Percentiles rank a stretch among this genome's conserved stretches.
phyloP scores from a whole-genome alignment of 176 grass and related monocot genomes.

The Carex cristatella region DNA sequence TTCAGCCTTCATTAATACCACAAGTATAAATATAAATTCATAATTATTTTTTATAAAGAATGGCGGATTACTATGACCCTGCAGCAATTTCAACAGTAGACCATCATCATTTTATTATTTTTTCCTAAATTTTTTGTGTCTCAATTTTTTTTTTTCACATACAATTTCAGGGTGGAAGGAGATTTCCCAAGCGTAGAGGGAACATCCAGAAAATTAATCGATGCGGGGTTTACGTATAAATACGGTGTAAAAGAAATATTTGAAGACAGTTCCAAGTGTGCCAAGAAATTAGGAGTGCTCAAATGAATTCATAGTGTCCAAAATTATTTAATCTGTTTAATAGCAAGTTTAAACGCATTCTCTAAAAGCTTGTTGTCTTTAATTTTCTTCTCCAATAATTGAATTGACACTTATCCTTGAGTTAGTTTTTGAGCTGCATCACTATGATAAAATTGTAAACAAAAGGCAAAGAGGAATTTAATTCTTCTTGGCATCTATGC shows the following conservation, averaged over 20 bases:
- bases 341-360: no score
- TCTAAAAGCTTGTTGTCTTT: not conserved
- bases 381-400: not conserved
- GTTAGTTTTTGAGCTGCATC: not conserved
- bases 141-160: not conserved
- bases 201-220: constrained; percentile 35
- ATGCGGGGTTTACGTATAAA: constrained; percentile 52
- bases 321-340: not conserved
- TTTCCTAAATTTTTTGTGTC: not conserved
- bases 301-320: not conserved
- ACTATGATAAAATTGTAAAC: not conserved
- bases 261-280: constrained; percentile 42
- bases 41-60: not conserved
- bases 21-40: not conserved
- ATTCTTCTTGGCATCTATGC: not conserved
- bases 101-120: not conserved
- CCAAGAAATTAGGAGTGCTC: constrained; percentile 31
- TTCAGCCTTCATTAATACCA: not conserved
- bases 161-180: constrained; percentile 32
- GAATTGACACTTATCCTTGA: not conserved
- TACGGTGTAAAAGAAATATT: constrained; percentile 45
- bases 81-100: not conserved
- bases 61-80: not conserved
- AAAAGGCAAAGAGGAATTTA: not conserved
- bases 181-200: constrained; percentile 18